These are phyloP conservation scores for Xerocomus alliaceus DNA, from an alignment of 1,284 basidiomycete genomes.

Conservation along the genomic window DNA sequence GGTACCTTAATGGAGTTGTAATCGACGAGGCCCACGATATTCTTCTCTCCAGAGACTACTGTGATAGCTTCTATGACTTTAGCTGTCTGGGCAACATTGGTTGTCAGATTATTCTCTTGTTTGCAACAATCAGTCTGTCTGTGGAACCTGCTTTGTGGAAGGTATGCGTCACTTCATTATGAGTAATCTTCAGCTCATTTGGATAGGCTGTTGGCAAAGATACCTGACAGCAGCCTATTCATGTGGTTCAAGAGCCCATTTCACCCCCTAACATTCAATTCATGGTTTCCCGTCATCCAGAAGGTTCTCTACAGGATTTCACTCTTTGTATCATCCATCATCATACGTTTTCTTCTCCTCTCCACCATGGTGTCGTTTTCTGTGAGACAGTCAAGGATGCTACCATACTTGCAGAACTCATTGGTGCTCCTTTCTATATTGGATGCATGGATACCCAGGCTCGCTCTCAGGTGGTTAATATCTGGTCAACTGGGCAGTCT, in stretches of 20 bases:
- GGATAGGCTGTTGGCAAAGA: neutral
- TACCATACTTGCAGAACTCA: neutral
- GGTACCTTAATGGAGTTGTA: neutral
- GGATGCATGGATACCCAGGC: neutral
- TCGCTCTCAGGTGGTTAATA: neutral
- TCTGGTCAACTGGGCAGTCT: neutral
- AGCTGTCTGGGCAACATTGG: neutral
- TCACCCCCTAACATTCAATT: too few species aligned
- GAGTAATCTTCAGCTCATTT: neutral
- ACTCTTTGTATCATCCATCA: neutral
- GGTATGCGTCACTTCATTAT: too few species aligned
- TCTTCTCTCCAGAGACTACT: neutral
- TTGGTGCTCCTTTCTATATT: neutral
- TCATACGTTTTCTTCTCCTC: neutral
- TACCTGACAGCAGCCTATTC: neutral
- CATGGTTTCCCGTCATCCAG: too few species aligned
- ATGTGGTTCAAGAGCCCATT: neutral
- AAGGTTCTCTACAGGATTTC: neutral
- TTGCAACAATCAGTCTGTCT: neutral
- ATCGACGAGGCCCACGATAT: neutral
- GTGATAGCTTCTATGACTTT: neutral
- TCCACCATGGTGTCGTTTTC: neutral
- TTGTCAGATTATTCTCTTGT: neutral
- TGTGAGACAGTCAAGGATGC: neutral
- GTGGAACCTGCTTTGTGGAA: neutral